A percentile compares a stretch with the other conserved stretches of the same genome.
Conservation (phyloP, 1,284 basidiomycete species). For the Cryptococcus wingfieldii region DNA sequence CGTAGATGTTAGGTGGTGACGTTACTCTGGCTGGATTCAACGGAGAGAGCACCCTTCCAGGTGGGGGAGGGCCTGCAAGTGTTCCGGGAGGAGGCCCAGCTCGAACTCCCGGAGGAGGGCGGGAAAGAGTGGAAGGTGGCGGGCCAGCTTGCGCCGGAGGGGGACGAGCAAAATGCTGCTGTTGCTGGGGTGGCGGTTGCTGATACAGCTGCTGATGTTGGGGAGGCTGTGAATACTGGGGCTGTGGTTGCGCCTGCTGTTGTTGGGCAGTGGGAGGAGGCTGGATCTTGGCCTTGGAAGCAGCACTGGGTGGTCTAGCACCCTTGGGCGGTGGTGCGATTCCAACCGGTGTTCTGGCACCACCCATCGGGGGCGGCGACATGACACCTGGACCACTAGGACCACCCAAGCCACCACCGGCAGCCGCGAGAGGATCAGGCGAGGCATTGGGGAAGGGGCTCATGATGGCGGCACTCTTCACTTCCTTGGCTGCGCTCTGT, state of each 20-base stretch:
- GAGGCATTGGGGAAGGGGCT: slow-evolving; percentile 76
- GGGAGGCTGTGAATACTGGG: slow-evolving; percentile 19
- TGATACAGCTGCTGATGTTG: slow-evolving; percentile 8
- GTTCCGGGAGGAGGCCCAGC: slow-evolving; percentile 15
- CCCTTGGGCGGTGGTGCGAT: slow-evolving; percentile 46
- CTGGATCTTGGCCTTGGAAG: slow-evolving; percentile 19
- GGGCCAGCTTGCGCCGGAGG: slow-evolving; percentile 36
- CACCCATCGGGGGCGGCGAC: neutral
- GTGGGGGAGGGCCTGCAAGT: slow-evolving; percentile 25
- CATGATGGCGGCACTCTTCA: slow-evolving; percentile 66
- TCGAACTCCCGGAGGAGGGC: slow-evolving; percentile 51
- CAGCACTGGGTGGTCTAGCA: slow-evolving; percentile 46
- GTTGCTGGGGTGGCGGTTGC: slow-evolving; percentile 6
- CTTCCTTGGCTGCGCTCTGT: slow-evolving; percentile 52
- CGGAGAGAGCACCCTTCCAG: slow-evolving; percentile 20
- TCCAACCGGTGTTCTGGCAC: slow-evolving; percentile 34
- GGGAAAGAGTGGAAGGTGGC: slow-evolving; percentile 51
- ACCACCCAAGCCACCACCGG: slow-evolving; percentile 21
- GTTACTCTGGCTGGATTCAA: slow-evolving; percentile 6
- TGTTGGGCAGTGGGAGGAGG: slow-evolving; percentile 18
- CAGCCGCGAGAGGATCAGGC: slow-evolving; percentile 10
- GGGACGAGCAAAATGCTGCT: neutral
- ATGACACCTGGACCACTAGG: slow-evolving; percentile 23
- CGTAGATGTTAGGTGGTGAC: neutral
- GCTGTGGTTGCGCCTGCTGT: slow-evolving; percentile 5